Base-by-base conservation (phyloP, 805 yeast genomes). In the Nakazawaea peltata region DNA sequence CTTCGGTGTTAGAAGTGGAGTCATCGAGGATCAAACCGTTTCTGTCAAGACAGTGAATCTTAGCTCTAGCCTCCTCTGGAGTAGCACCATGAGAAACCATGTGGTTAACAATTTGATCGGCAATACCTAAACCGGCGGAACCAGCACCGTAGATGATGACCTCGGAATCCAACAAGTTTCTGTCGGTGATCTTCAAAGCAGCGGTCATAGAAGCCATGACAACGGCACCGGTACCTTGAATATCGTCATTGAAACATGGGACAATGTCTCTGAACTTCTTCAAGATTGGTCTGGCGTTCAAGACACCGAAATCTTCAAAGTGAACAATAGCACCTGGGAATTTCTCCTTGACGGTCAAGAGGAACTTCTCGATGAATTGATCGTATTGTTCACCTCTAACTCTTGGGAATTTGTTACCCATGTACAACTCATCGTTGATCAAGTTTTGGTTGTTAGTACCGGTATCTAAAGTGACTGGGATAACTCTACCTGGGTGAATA, bases 221-320 rank as follows among this genome's bases (percentile, higher is more conserved):
- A 40, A 90, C 98, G 25, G 97, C 97, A 51, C 98, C 98, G 6
- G 98, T 90, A 48, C 98, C 98, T 66, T 90, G 97, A 47, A 90
- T 92, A 56, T 90, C 98, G 62, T 90, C 98, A 56, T 90, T 90
- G 69, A 90, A 90, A 54, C 96, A 88, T 11, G 97, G 85, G 24
- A 86, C 49, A 42, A 69, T 63, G 44, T 72, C 59, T 56, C 86
- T 72, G 62, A 86, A 92, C 54, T 73, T 75, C 45, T 81, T 78
- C 44, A 90, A 70, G 51, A 90, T 65, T 35, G 81, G 77, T 69
- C 94, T 76, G 18, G 95, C 98, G 39, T 92, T 87, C 37, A 77
- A 60, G 27, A 88, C 94, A 49, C 97, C 98, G 53, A 90, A 90
- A 67, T 92, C 97, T 65, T 90, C 98, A 58, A 87, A 90, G 61